Evolutionary conservation across 1,284 basidiomycete species (phyloP).

Genomic region (Cystobasidium pallidum): DNA sequence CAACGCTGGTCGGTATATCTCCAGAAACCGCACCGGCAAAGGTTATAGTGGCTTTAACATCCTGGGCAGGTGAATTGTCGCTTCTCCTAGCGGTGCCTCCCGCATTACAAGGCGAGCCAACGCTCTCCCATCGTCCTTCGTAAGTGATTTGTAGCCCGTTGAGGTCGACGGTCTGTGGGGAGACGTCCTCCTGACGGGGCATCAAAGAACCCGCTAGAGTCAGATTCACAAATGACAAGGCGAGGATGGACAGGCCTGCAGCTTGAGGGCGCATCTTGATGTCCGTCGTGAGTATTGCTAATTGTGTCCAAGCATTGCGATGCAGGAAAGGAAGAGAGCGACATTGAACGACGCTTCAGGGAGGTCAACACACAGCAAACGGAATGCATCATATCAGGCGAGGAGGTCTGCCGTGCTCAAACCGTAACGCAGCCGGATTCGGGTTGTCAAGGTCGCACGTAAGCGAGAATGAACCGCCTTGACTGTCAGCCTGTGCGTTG

Average conservation of each 20-base stretch:
- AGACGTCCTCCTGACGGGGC: too few relatives aligned
- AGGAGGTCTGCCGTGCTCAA: neutral
- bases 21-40: neutral
- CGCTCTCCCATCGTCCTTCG: constrained; percentile 1
- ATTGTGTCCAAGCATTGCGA: too few relatives aligned
- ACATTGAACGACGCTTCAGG: too few relatives aligned
- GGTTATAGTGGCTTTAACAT: constrained; percentile 3
- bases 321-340: too few relatives aligned
- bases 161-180: constrained; percentile 1
- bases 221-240: neutral
- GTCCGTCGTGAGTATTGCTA: neutral
- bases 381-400: too few relatives aligned
- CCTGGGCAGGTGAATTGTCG: constrained; percentile 3
- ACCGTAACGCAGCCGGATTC: neutral
- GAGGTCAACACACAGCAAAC: too few relatives aligned
- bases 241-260: neutral
- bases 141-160: neutral
- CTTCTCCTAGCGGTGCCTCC: constrained; percentile 4
- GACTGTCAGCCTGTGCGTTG: neutral
- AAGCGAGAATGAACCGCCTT: neutral
- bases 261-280: neutral
- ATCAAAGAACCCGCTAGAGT: too few relatives aligned
- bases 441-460: neutral
- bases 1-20: too few relatives aligned
- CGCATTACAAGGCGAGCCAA: constrained; percentile 4